phyloP scores from a whole-genome alignment of 1,139 yeast genomes.

The Hanseniaspora gamundiae region DNA sequence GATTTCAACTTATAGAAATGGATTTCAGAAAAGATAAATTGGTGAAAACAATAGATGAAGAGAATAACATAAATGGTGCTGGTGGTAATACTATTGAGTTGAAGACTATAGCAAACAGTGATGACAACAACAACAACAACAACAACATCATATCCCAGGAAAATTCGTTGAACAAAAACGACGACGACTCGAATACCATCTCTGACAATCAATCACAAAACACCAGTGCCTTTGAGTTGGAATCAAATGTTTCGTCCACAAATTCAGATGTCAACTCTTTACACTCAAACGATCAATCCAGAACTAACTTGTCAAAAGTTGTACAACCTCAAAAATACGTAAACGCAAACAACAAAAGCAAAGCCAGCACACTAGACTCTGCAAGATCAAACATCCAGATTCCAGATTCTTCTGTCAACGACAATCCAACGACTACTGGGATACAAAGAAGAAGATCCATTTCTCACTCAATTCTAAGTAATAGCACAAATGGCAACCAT shows the following conservation, averaged over 20 bases:
- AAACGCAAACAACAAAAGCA: not conserved
- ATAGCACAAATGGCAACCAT: not conserved
- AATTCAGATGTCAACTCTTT: not conserved
- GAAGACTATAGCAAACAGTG: conserved; percentile 3
- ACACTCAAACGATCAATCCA: not conserved
- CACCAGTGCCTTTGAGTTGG: not conserved
- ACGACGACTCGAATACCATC: not conserved
- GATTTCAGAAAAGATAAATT: conserved; percentile 37
- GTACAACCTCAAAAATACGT: not conserved
- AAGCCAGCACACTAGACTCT: too few species aligned
- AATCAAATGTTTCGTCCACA: not conserved
- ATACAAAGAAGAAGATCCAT: not conserved
- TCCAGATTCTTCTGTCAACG: too few species aligned
- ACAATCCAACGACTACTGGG: not conserved
- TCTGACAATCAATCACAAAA: too few species aligned
- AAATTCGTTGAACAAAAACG: not conserved
- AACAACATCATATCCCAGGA: not conserved
- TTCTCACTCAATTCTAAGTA: not conserved
- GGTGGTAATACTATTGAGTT: conserved; percentile 8
- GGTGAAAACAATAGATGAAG: conserved; percentile 16
- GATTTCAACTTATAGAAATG: conserved; percentile 54
- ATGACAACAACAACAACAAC: not conserved
- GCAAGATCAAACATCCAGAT: too few species aligned
- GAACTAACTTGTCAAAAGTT: not conserved
- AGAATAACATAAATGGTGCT: conserved; percentile 13